These are phyloP conservation scores for Schrenkiella parvula DNA, from an alignment of 345 rosid genomes.

Conservation along the genomic window DNA sequence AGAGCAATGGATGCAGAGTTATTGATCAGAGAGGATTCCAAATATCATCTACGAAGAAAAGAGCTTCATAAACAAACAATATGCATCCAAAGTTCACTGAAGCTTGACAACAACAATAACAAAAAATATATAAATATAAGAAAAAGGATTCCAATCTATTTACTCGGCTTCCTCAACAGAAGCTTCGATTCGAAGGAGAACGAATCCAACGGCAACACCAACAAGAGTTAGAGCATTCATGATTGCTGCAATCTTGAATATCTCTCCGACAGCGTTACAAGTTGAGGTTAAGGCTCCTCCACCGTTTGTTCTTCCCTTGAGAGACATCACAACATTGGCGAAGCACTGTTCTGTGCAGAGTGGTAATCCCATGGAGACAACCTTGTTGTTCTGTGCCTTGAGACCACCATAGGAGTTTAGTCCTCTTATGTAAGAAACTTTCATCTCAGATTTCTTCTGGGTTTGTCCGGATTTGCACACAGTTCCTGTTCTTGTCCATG, in stretches of 20 bases:
- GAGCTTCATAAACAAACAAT: neutral
- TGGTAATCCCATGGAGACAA: slow-evolving; percentile 38
- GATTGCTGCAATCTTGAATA: slow-evolving; percentile 53
- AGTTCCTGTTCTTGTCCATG: slow-evolving; percentile 12
- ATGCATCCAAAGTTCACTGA: neutral
- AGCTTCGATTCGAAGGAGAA: slow-evolving; percentile 54
- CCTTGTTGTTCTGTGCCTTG: slow-evolving; percentile 42
- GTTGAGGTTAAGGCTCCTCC: slow-evolving; percentile 43
- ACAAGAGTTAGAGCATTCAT: slow-evolving; percentile 55
- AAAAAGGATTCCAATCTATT: slow-evolving; percentile 2
- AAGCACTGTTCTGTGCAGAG: slow-evolving; percentile 39
- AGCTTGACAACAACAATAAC: slow-evolving; percentile 12
- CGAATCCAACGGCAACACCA: slow-evolving; percentile 63
- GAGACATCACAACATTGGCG: slow-evolving; percentile 36
- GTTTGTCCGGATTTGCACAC: slow-evolving; percentile 17
- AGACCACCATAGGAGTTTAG: slow-evolving; percentile 41
- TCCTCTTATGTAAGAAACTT: slow-evolving; percentile 36
- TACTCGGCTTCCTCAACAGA: slow-evolving; percentile 53
- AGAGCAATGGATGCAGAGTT: neutral
- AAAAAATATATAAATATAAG: neutral
- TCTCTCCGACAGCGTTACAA: slow-evolving; percentile 48
- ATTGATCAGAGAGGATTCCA: neutral
- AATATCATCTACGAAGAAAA: neutral
- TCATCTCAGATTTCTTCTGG: slow-evolving; percentile 27
- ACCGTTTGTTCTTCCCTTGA: slow-evolving; percentile 30